These are phyloP conservation scores for Agapanthus africanus DNA, from an alignment of 106 monocot species.

Conservation along the genomic window DNA sequence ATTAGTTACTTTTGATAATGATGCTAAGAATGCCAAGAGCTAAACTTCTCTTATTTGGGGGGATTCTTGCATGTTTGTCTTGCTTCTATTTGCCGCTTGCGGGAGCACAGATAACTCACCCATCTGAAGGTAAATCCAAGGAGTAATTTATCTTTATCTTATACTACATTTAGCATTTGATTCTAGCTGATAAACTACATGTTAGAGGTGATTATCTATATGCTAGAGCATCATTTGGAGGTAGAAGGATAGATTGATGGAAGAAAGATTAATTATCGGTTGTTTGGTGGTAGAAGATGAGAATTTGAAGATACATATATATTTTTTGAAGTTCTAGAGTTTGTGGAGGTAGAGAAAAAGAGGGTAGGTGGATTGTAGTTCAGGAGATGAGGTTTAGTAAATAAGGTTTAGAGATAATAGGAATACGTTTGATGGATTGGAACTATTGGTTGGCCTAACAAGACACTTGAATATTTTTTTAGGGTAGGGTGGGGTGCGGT, in stretches of 20 bases:
- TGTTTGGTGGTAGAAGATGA: background rate
- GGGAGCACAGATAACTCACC: slow-evolving; percentile 43
- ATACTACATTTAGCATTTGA: background rate
- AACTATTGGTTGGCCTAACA: too few species aligned
- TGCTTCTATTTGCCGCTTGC: slow-evolving; percentile 21
- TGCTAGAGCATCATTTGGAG: background rate
- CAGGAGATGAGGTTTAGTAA: too few species aligned
- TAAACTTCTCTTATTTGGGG: slow-evolving; percentile 14
- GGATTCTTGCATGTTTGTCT: slow-evolving; percentile 10
- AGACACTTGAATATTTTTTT: too few species aligned
- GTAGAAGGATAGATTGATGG: background rate
- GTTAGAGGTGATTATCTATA: background rate
- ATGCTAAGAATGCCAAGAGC: slow-evolving; percentile 18
- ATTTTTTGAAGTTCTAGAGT: too few species aligned
- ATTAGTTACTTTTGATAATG: too few species aligned
- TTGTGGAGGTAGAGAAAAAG: too few species aligned
- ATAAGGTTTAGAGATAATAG: too few species aligned
- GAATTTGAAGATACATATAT: background rate
- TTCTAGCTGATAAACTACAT: background rate
- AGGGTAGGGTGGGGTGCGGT: too few species aligned
- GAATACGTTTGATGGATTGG: too few species aligned
- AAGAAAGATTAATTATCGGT: background rate
- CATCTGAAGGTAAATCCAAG: slow-evolving; percentile 46
- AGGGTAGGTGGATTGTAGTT: too few species aligned
- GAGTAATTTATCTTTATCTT: background rate